Evolutionary conservation across 352 stramenopile species (phyloP).

Genomic region (Peronospora farinosa): DNA sequence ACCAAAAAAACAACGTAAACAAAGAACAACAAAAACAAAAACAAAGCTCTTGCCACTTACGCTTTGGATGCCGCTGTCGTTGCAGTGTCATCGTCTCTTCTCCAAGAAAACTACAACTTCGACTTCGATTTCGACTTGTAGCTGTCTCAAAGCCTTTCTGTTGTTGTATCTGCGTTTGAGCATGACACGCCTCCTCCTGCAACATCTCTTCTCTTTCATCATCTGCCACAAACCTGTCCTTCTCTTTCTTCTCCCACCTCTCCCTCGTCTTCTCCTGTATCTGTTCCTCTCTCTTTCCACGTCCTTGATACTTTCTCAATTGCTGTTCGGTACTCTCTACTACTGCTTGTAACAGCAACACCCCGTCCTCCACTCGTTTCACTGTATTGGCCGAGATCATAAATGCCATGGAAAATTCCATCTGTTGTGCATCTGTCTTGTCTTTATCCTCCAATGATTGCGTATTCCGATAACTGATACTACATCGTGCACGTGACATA

Average conservation of each 20-base stretch:
- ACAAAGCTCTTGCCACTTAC: slow-evolving; percentile 12
- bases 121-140: slow-evolving; percentile 1
- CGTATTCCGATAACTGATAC: slow-evolving; percentile 38
- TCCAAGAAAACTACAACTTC: slow-evolving; percentile 16
- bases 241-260: background rate
- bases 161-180: slow-evolving; percentile 38
- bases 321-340: slow-evolving; percentile 41
- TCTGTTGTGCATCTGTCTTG: background rate
- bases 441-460: background rate
- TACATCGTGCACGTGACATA: slow-evolving; percentile 52
- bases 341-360: slow-evolving; percentile 28
- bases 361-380: slow-evolving; percentile 38
- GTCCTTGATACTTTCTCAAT: slow-evolving; percentile 13
- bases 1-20: too few relatives aligned
- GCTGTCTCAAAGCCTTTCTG: slow-evolving; percentile 2
- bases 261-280: slow-evolving; percentile 5
- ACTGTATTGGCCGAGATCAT: slow-evolving; percentile 45
- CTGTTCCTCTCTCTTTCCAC: slow-evolving; percentile 6
- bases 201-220: slow-evolving; percentile 1
- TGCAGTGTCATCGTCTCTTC: slow-evolving; percentile 21
- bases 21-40: background rate
- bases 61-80: slow-evolving; percentile 16
- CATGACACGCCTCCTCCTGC: slow-evolving; percentile 17
- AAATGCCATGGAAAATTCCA: slow-evolving; percentile 41
- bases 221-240: background rate